Evolutionary conservation across 352 stramenopile genomes (phyloP).

Genomic region (Phytophthora meadii): DNA sequence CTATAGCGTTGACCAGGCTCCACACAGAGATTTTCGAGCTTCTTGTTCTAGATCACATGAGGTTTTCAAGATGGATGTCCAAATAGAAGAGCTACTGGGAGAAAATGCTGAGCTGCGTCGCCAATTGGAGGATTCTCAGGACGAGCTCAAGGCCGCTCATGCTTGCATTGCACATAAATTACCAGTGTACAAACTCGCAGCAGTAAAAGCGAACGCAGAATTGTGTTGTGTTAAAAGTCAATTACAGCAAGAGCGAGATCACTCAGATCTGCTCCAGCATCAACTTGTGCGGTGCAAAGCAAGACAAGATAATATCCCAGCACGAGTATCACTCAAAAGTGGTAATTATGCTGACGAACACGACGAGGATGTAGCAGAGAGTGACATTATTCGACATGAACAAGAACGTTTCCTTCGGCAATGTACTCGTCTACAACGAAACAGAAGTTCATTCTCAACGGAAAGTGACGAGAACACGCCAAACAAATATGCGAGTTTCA

Average conservation of each 20-base stretch:
- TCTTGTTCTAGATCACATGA: constrained; percentile 28
- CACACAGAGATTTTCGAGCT: not conserved
- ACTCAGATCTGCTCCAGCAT: constrained; percentile 39
- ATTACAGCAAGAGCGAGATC: constrained; percentile 39
- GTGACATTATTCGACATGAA: constrained; percentile 9
- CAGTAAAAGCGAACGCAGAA: constrained; percentile 49
- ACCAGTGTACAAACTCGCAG: constrained; percentile 37
- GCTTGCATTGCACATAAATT: constrained; percentile 31
- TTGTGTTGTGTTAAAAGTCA: constrained; percentile 47
- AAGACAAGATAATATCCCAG: constrained; percentile 27
- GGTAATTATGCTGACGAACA: constrained; percentile 13
- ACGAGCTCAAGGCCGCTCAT: constrained; percentile 15
- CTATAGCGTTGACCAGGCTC: not conserved
- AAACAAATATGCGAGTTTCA: too few species aligned
- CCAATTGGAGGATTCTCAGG: constrained; percentile 27
- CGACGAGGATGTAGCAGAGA: constrained; percentile 4
- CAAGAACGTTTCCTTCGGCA: constrained; percentile 28
- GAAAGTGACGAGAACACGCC: too few species aligned
- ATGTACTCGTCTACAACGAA: constrained; percentile 1
- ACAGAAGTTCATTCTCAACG: not conserved
- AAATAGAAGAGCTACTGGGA: constrained; percentile 48
- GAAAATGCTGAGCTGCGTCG: constrained; percentile 46
- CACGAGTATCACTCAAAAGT: constrained; percentile 11
- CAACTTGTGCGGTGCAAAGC: constrained; percentile 37
- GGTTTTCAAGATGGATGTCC: constrained; percentile 59